phyloP scores from a whole-genome alignment of 2,329 filamentous ascomycete genomes.

The Aspergillus amoenus region DNA sequence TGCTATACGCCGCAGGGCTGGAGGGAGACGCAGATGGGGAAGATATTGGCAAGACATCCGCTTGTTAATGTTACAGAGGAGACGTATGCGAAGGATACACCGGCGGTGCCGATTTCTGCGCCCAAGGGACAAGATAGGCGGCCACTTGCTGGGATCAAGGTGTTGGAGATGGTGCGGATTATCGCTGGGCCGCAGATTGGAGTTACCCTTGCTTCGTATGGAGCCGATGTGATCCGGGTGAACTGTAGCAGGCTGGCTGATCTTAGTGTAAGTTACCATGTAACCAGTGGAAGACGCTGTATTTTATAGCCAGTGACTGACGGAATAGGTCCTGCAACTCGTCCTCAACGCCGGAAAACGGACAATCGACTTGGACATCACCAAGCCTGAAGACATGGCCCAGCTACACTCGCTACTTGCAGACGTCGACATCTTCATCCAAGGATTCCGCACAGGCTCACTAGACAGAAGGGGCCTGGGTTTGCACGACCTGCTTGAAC shows the following conservation, averaged over 20 bases:
- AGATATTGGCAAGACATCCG: background rate
- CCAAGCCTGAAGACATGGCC: conserved; percentile 37
- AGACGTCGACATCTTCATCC: conserved; percentile 54
- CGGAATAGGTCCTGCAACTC: background rate
- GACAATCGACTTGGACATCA: conserved; percentile 43
- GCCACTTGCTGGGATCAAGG: conserved; percentile 46
- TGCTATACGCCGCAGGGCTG: conserved; percentile 18
- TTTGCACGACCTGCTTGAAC: conserved; percentile 27
- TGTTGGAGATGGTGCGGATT: conserved; percentile 46
- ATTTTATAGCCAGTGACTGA: background rate
- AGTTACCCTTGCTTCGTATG: conserved; percentile 44
- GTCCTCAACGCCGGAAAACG: conserved; percentile 11
- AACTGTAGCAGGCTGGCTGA: conserved; percentile 29
- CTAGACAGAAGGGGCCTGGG: conserved; percentile 25
- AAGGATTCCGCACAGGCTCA: conserved; percentile 50
- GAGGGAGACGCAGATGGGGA: background rate
- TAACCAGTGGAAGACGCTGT: background rate
- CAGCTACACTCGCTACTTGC: conserved; percentile 43
- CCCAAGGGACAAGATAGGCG: conserved; percentile 23
- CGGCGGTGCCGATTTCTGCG: background rate
- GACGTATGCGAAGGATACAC: background rate
- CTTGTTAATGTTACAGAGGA: background rate
- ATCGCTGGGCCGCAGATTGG: conserved; percentile 45
- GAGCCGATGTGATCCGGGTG: conserved; percentile 49
- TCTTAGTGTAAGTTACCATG: background rate